Evolutionary conservation across 805 yeast genomes (phyloP).

Genomic region (Monosporozyma servazzii): DNA sequence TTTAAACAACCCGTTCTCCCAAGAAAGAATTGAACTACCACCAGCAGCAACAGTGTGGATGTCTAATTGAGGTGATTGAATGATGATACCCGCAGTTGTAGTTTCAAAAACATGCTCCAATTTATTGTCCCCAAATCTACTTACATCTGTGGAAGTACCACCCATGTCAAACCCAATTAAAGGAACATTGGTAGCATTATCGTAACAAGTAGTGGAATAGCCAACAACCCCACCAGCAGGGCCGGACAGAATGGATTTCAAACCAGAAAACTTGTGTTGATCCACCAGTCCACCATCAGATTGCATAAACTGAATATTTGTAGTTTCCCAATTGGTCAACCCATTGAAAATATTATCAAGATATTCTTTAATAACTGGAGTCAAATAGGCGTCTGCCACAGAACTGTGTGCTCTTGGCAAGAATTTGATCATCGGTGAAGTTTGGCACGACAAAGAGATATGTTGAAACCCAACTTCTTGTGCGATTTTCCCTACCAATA

Average conservation of each 20-base stretch:
- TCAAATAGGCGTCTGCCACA: conserved; percentile 72
- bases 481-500: conserved; percentile 50
- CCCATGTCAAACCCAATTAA: conserved; percentile 85
- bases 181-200: conserved; percentile 45
- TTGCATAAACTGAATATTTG: conserved; percentile 77
- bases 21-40: conserved; percentile 62
- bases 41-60: conserved; percentile 82
- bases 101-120: conserved; percentile 77
- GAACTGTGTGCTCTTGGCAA: conserved; percentile 71
- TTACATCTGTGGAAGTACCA: conserved; percentile 82
- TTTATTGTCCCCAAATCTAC: conserved; percentile 59
- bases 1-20: conserved; percentile 62
- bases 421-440: conserved; percentile 72
- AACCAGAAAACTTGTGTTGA: conserved; percentile 74
- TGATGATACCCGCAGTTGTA: conserved; percentile 72
- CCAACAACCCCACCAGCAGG: conserved; percentile 99
- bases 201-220: conserved; percentile 71
- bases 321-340: conserved; percentile 39
- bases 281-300: conserved; percentile 93
- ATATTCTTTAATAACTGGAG: conserved; percentile 68
- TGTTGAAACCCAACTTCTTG: conserved; percentile 55
- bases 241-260: conserved; percentile 83
- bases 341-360: conserved; percentile 54
- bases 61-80: conserved; percentile 77
- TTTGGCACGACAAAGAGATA: conserved; percentile 56